A percentile compares a stretch with the other conserved stretches of the same genome.
These are phyloP conservation scores for Saraca asoca DNA, from an alignment of 331 rosid species.

Conservation along the genomic window DNA sequence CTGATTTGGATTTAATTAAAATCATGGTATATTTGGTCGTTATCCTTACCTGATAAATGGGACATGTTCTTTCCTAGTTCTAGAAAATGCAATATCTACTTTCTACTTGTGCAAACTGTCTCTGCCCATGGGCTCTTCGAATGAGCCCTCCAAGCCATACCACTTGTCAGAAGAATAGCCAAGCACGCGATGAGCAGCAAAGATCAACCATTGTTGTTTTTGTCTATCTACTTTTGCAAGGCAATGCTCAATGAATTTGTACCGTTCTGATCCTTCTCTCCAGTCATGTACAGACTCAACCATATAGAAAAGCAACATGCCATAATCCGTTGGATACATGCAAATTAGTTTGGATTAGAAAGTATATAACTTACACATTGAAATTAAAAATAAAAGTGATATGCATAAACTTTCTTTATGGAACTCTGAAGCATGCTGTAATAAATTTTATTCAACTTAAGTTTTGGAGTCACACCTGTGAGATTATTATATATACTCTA, in stretches of 20 bases:
- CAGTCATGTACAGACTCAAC: conserved; percentile 87
- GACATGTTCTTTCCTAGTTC: conserved; percentile 67
- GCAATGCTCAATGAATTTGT: conserved; percentile 73
- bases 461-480: no score
- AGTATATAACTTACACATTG: no score
- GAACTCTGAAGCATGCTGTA: no score
- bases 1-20: neutral
- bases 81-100: conserved; percentile 59
- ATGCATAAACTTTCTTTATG: no score
- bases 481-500: no score
- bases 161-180: conserved; percentile 62
- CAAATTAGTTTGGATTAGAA: neutral
- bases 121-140: conserved; percentile 66
- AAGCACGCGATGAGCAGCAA: conserved; percentile 75
- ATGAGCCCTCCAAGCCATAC: conserved; percentile 52
- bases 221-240: conserved; percentile 68
- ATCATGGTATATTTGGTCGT: conserved; percentile 1
- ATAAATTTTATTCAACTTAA: no score
- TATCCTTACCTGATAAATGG: conserved; percentile 56
- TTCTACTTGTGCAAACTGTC: conserved; percentile 62
- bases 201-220: conserved; percentile 87
- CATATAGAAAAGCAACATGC: conserved; percentile 78
- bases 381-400: no score
- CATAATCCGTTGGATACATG: conserved; percentile 80
- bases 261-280: conserved; percentile 78